Percentiles rank a stretch among this genome's conserved stretches.
These are phyloP conservation scores for Phytophthora macrochlamydospora DNA, from an alignment of 352 stramenopile species.

Conservation along the genomic window DNA sequence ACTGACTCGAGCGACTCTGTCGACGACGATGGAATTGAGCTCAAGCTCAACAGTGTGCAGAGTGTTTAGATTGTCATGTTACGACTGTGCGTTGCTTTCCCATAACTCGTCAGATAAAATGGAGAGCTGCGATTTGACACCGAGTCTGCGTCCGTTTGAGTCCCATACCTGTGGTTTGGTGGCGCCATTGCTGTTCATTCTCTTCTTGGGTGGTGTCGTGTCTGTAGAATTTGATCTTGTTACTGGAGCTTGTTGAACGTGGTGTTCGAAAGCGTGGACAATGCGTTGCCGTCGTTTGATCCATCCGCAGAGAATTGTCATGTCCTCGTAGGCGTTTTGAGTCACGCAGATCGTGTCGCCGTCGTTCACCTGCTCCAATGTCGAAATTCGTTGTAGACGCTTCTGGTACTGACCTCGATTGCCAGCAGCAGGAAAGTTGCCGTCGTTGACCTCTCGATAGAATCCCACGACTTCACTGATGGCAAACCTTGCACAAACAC, in stretches of 20 bases:
- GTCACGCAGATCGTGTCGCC: slow-evolving; percentile 69
- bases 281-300: slow-evolving; percentile 54
- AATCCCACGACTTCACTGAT: slow-evolving; percentile 38
- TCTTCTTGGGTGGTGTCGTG: slow-evolving; percentile 3
- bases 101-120: slow-evolving; percentile 3
- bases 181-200: not conserved
- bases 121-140: slow-evolving; percentile 22
- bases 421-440: not conserved
- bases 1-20: slow-evolving; percentile 27
- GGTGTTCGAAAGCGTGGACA: slow-evolving; percentile 29
- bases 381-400: slow-evolving; percentile 42
- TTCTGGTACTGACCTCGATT: slow-evolving; percentile 10
- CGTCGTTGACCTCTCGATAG: slow-evolving; percentile 50
- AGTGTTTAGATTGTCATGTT: slow-evolving; percentile 27
- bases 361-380: slow-evolving; percentile 48
- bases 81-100: slow-evolving; percentile 3
- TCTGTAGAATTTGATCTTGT: not conserved
- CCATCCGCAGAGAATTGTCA: slow-evolving; percentile 70
- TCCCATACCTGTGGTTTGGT: slow-evolving; percentile 51
- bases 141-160: slow-evolving; percentile 54
- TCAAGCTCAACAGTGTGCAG: slow-evolving; percentile 42
- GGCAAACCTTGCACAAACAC: slow-evolving; percentile 31
- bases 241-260: slow-evolving; percentile 4
- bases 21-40: slow-evolving; percentile 39
- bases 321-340: slow-evolving; percentile 67